A percentile compares a stretch with the other conserved stretches of the same genome.
phyloP scores from a whole-genome alignment of 257 asterid genomes.

The Gentiana straminea region DNA sequence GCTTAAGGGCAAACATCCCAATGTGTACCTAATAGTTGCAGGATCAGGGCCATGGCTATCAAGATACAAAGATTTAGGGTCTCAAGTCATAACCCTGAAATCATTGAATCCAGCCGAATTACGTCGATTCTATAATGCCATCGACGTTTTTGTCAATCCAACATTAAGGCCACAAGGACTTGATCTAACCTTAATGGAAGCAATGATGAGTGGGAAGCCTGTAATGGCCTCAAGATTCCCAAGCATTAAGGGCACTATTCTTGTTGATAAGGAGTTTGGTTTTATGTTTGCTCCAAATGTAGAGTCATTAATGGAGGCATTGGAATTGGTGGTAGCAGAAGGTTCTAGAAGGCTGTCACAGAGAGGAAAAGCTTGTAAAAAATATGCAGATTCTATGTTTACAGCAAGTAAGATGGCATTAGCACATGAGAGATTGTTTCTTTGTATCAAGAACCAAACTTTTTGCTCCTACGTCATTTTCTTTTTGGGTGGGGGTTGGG shows the following conservation, averaged over 20 bases:
- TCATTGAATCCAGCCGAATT: slow-evolving; percentile 56
- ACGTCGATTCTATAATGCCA: slow-evolving; percentile 57
- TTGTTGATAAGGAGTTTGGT: slow-evolving; percentile 70
- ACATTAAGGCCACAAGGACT: slow-evolving; percentile 96
- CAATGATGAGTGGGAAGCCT: slow-evolving; percentile 91
- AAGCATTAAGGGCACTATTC: slow-evolving; percentile 73
- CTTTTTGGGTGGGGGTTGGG: no score
- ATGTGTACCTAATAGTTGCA: slow-evolving; percentile 68
- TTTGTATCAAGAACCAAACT: slow-evolving; percentile 64
- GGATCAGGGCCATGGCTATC: slow-evolving; percentile 88
- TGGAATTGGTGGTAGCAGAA: slow-evolving; percentile 54
- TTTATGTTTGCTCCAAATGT: slow-evolving; percentile 78
- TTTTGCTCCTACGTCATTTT: slow-evolving; percentile 36
- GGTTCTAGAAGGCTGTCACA: slow-evolving; percentile 48
- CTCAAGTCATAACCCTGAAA: slow-evolving; percentile 56
- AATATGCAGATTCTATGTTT: slow-evolving; percentile 71
- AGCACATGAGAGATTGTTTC: slow-evolving; percentile 85
- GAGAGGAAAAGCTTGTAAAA: slow-evolving; percentile 71
- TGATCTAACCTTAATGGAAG: slow-evolving; percentile 85
- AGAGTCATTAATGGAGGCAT: slow-evolving; percentile 51
- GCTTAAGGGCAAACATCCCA: slow-evolving; percentile 30
- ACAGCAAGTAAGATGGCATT: slow-evolving; percentile 81
- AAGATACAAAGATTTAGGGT: slow-evolving; percentile 60
- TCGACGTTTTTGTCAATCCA: slow-evolving; percentile 77
- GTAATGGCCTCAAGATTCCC: slow-evolving; percentile 92